Conservation (phyloP, 2,329 filamentous ascomycete genomes). For the Penicillium sp. region DNA sequence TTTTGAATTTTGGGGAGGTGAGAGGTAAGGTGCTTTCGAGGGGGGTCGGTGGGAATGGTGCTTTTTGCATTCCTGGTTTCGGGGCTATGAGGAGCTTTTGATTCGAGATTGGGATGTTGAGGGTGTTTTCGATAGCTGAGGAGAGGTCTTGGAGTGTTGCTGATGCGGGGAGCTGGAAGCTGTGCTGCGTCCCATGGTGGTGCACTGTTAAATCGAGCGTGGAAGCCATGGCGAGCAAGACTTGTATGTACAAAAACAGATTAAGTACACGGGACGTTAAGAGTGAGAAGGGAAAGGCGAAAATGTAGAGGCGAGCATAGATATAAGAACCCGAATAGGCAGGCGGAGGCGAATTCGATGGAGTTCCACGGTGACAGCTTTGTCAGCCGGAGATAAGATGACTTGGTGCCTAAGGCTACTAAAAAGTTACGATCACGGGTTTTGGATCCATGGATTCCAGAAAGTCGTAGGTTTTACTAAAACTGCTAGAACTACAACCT, state of each 20-base stretch:
- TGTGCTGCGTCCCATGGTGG: conserved; percentile 51
- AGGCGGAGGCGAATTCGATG: conserved; percentile 25
- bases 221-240: conserved; percentile 7
- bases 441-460: background rate
- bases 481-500: background rate
- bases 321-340: conserved; percentile 12
- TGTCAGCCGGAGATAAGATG: conserved; percentile 32
- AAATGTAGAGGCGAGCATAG: background rate
- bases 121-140: conserved; percentile 27
- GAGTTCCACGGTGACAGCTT: conserved; percentile 30
- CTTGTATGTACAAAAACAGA: background rate
- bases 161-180: conserved; percentile 44
- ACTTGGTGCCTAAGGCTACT: background rate
- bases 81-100: conserved; percentile 46
- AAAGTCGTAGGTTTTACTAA: background rate
- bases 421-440: background rate
- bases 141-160: conserved; percentile 49
- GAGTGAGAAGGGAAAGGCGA: background rate
- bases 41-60: conserved; percentile 39
- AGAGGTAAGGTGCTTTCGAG: conserved; percentile 32
- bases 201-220: conserved; percentile 47
- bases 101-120: conserved; percentile 40
- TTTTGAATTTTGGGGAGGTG: conserved; percentile 40
- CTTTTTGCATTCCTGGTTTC: conserved; percentile 45
- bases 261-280: background rate